Percentiles rank a stretch among this genome's conserved stretches.
Evolutionary conservation across 1,139 yeast species (phyloP).

Genomic region (Blastobotrys buckinghamii): DNA sequence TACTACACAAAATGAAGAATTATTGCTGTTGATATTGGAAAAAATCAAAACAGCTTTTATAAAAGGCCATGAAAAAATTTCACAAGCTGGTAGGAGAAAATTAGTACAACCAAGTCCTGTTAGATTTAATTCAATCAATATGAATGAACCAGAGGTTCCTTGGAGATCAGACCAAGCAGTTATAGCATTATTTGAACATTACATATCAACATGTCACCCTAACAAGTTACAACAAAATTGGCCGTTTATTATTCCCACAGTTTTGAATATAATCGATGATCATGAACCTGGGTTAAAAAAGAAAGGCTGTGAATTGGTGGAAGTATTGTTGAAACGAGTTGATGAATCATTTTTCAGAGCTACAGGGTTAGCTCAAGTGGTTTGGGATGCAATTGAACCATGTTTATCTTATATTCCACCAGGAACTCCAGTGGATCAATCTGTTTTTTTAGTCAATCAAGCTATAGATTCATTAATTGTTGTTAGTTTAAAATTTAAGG

Average conservation of each 20-base stretch:
- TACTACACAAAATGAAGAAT: too few relatives aligned
- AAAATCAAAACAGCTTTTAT: background rate
- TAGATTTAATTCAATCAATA: constrained; percentile 7
- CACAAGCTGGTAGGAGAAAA: constrained; percentile 18
- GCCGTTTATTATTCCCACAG: constrained; percentile 45
- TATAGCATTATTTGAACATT: constrained; percentile 31
- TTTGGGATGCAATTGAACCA: constrained; percentile 35
- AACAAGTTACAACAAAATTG: constrained; percentile 33
- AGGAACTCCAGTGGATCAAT: constrained; percentile 10
- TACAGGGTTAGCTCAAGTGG: constrained; percentile 43
- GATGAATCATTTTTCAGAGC: constrained; percentile 27
- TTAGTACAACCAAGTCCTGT: constrained; percentile 6
- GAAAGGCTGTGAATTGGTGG: constrained; percentile 39
- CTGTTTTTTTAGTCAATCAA: constrained; percentile 12
- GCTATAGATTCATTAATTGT: constrained; percentile 17
- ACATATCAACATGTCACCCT: constrained; percentile 24
- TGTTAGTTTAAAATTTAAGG: constrained; percentile 17
- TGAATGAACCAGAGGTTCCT: constrained; percentile 12
- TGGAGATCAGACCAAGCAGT: constrained; percentile 35
- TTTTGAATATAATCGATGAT: constrained; percentile 47
- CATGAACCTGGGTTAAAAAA: constrained; percentile 42
- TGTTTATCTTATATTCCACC: constrained; percentile 25
- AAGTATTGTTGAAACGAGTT: constrained; percentile 25
- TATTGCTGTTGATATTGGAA: background rate
- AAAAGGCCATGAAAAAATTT: constrained; percentile 5